Conservation (phyloP, 495 filamentous ascomycete species). For the Talaromyces nanjingensis region DNA sequence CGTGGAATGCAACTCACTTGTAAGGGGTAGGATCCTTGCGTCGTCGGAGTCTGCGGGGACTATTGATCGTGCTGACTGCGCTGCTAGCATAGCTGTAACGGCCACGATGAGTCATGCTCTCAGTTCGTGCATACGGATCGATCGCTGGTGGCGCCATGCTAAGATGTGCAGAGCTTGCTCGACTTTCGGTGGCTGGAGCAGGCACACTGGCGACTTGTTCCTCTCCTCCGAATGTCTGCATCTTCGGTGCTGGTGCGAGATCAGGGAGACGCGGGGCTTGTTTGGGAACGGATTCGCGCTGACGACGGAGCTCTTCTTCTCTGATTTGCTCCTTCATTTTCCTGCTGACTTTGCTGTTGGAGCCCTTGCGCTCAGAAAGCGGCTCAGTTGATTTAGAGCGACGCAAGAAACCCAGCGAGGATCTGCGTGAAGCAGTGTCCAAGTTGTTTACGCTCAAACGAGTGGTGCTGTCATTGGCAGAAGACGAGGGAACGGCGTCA, state of each 20-base stretch:
- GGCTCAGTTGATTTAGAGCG: conserved; percentile 73
- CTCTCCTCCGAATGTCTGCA: conserved; percentile 69
- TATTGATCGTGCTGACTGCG: conserved; percentile 86
- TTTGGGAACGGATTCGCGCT: conserved; percentile 61
- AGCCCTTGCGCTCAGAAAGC: conserved; percentile 32
- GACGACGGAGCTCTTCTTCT: conserved; percentile 61
- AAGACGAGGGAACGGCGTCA: conserved; percentile 10
- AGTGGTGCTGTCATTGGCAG: conserved; percentile 16
- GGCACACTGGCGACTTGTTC: conserved; percentile 57
- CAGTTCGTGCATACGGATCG: conserved; percentile 74
- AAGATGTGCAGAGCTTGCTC: conserved; percentile 21
- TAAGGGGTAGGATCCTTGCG: conserved; percentile 97
- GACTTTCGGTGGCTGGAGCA: conserved; percentile 44
- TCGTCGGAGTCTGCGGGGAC: conserved; percentile 82
- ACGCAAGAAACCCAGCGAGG: conserved; percentile 60
- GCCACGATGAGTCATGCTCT: conserved; percentile 96
- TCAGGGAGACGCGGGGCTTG: conserved; percentile 75
- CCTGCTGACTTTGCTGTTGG: conserved; percentile 61
- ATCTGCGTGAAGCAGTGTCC: conserved; percentile 19
- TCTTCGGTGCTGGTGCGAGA: conserved; percentile 55
- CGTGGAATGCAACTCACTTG: conserved; percentile 61
- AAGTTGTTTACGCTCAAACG: conserved; percentile 8
- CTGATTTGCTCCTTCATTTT: conserved; percentile 50
- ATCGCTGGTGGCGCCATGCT: conserved; percentile 35
- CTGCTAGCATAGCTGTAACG: conserved; percentile 96